These are phyloP conservation scores for Phytopythium sindhum DNA, from an alignment of 352 stramenopile species.

Conservation along the genomic window DNA sequence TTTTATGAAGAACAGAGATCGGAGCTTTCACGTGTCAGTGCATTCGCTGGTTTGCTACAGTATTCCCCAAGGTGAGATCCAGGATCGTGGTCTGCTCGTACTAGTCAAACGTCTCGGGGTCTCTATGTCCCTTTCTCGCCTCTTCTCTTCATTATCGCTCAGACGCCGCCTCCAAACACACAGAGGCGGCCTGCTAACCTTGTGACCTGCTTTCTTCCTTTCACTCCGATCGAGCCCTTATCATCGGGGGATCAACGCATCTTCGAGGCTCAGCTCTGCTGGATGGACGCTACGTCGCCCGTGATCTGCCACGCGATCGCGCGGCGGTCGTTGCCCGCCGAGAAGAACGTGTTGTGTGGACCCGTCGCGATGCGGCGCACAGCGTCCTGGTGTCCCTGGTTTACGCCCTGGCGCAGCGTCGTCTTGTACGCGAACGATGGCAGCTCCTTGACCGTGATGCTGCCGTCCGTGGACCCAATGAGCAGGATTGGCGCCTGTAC, in stretches of 20 bases:
- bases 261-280: slow-evolving; percentile 39
- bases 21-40: background rate
- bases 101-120: background rate
- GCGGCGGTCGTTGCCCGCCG: slow-evolving; percentile 68
- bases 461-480: slow-evolving; percentile 68
- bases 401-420: slow-evolving; percentile 49
- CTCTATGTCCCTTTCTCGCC: background rate
- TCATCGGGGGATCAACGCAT: background rate
- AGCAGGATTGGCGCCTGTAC: slow-evolving; percentile 69
- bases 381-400: slow-evolving; percentile 69
- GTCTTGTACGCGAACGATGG: slow-evolving; percentile 86
- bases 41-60: background rate
- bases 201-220: background rate
- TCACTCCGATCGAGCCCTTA: background rate
- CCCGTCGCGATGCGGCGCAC: slow-evolving; percentile 73
- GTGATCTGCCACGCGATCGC: slow-evolving; percentile 88
- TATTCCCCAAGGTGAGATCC: background rate
- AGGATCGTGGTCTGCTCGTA: background rate
- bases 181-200: background rate
- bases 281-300: slow-evolving; percentile 62
- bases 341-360: slow-evolving; percentile 83
- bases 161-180: background rate
- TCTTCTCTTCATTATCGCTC: background rate
- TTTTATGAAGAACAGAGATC: background rate
- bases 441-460: slow-evolving; percentile 81